Evolutionary conservation across 140 eudicot species (phyloP).

Genomic region (Anethum foeniculum): DNA sequence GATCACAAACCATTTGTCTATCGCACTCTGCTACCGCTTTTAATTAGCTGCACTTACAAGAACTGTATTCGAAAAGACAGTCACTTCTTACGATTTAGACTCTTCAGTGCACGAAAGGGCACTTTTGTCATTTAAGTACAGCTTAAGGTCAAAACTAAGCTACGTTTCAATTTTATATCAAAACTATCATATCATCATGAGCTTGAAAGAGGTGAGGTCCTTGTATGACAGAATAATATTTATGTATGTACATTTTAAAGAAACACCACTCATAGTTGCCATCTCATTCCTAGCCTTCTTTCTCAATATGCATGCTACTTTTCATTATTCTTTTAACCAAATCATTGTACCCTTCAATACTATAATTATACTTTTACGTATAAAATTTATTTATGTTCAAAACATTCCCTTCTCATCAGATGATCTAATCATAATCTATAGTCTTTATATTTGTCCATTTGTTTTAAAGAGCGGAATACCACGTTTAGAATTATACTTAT

Average conservation of each 20-base stretch:
- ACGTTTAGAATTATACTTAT: neutral
- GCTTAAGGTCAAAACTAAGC: neutral
- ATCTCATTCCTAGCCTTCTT: neutral
- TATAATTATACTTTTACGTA: neutral
- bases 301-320: neutral
- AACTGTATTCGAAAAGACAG: neutral
- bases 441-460: neutral
- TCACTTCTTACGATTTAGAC: neutral
- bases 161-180: neutral
- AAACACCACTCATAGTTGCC: neutral
- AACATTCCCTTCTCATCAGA: neutral
- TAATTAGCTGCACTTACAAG: no score
- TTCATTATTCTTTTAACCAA: neutral
- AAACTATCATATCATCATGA: slow-evolving; percentile 1
- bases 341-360: neutral
- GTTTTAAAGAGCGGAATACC: neutral
- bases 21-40: no score
- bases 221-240: no score
- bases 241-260: neutral
- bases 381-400: neutral
- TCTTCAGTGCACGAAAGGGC: neutral
- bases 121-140: neutral
- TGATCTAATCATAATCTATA: neutral
- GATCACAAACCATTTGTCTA: no score
- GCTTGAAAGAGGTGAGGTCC: neutral